Percentiles rank a stretch among this genome's conserved stretches.
Evolutionary conservation across 306 rosid genomes (phyloP).

Genomic region (Pterocarpus macrocarpus): DNA sequence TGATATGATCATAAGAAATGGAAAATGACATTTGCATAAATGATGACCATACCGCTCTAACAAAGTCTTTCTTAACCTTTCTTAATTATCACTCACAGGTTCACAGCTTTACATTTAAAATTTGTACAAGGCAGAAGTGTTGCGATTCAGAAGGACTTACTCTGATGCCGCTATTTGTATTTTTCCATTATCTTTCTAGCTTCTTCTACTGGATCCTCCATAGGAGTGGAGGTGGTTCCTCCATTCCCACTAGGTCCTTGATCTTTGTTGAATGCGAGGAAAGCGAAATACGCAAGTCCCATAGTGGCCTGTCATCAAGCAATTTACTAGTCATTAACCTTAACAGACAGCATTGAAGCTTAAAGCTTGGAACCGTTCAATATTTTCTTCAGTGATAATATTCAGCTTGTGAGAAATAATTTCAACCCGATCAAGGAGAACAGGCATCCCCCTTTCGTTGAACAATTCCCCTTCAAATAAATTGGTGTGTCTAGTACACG

Average conservation of each 20-base stretch:
- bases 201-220: slow-evolving; percentile 86
- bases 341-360: background rate
- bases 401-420: background rate
- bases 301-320: slow-evolving; percentile 72
- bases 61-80: slow-evolving; percentile 22
- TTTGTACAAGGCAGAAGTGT: slow-evolving; percentile 40
- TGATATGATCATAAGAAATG: slow-evolving; percentile 16
- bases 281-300: slow-evolving; percentile 84
- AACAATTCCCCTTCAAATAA: background rate
- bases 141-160: slow-evolving; percentile 44
- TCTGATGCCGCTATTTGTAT: slow-evolving; percentile 68
- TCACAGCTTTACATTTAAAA: slow-evolving; percentile 40
- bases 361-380: slow-evolving; percentile 18
- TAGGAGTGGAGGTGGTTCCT: slow-evolving; percentile 52
- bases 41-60: slow-evolving; percentile 14
- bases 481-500: background rate
- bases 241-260: slow-evolving; percentile 62
- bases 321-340: slow-evolving; percentile 34
- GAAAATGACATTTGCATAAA: slow-evolving; percentile 18
- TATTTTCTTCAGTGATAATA: background rate
- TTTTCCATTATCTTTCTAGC: slow-evolving; percentile 95
- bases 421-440: background rate
- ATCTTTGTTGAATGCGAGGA: slow-evolving; percentile 87
- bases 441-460: background rate
- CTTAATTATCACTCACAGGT: slow-evolving; percentile 20